Base-by-base conservation (phyloP, 192 early-diverging fungal genomes). In the Linnemannia exigua region DNA sequence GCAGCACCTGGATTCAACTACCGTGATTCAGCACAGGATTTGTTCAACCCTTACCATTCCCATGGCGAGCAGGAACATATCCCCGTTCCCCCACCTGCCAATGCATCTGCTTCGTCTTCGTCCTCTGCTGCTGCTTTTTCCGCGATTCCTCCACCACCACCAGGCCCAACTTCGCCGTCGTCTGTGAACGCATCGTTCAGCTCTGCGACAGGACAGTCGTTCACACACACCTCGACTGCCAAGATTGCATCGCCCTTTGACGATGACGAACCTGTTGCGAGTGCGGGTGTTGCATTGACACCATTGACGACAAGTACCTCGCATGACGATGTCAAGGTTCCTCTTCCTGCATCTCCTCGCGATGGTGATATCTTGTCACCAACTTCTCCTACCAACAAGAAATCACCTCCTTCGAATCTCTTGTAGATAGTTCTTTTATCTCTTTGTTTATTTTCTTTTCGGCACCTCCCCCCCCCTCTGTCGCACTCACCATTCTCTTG, bases 191-290 rank as follows among this genome's bases (percentile, higher is more conserved):
- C 14, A 44, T 33, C 41, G 5, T 44, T 44, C 41, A 44, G 41
- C 41, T 44, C 35, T 20, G 25, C 47, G 5, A 15, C 72, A 47
- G 74, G 67, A 48, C 80, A 81, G 52, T 81, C 74, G 22, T 85
- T 85, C 41, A 78, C 78, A 9, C 78, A 86, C 66, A 37, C 69
- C 14, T 75, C 77, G 20, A 79, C 67, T 6, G 71, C 50, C 44
- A 76, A 72, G 50, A 86, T 86, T 48, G n/a, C 74, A 11, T 86
- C 84, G 17, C 84, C 84, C 20, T 86, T 86, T 68, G 79, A 77
- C 31, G 74, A 79, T 9, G 77, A 79, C 9, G 77, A 85, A 14
- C 54, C 33, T 11, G 37, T 33, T 33, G 22, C 31, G 16, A 6
- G 66, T 48, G 48, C 48, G 0, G 68, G 38, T 20, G 5, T 70